Evolutionary conservation across 2,329 filamentous ascomycete genomes (phyloP).

Genomic region (Hypoxylon sp.): DNA sequence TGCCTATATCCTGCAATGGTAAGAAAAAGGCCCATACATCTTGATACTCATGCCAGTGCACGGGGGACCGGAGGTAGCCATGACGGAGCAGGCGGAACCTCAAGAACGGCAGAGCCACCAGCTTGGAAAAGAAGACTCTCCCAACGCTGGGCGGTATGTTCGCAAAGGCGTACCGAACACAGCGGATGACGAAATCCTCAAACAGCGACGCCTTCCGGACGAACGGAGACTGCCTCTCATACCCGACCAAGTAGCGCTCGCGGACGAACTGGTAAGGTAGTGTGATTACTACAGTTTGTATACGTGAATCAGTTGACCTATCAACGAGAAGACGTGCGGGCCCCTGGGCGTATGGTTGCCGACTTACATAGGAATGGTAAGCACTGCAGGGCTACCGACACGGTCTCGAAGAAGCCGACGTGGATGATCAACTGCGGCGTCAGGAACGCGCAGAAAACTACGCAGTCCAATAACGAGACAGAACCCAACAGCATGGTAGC

Average conservation of each 20-base stretch:
- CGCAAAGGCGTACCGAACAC: constrained; percentile 79
- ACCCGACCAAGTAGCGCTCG: constrained; percentile 61
- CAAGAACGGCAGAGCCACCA: constrained; percentile 76
- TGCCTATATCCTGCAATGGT: neutral
- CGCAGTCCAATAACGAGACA: constrained; percentile 78
- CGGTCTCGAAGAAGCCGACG: constrained; percentile 67
- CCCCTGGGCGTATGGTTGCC: neutral
- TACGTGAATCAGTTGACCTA: constrained; percentile 6
- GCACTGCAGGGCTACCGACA: constrained; percentile 64
- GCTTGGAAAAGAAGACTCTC: constrained; percentile 79
- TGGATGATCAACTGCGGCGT: constrained; percentile 74
- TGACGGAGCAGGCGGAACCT: constrained; percentile 78
- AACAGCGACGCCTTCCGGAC: constrained; percentile 75
- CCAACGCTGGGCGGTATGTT: constrained; percentile 73
- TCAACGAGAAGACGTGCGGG: neutral
- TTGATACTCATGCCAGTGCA: constrained; percentile 67
- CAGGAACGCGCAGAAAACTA: constrained; percentile 75
- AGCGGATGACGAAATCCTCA: constrained; percentile 79
- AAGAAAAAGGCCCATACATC: constrained; percentile 50
- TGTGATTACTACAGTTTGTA: constrained; percentile 56
- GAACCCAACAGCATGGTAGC: constrained; percentile 73
- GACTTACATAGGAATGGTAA: constrained; percentile 74
- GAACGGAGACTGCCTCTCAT: constrained; percentile 63
- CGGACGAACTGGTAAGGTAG: constrained; percentile 66
- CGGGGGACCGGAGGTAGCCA: constrained; percentile 68